Evolutionary conservation across 202 grass and related monocot species (phyloP).

Genomic region (Bolboschoenoplectus hybrid): DNA sequence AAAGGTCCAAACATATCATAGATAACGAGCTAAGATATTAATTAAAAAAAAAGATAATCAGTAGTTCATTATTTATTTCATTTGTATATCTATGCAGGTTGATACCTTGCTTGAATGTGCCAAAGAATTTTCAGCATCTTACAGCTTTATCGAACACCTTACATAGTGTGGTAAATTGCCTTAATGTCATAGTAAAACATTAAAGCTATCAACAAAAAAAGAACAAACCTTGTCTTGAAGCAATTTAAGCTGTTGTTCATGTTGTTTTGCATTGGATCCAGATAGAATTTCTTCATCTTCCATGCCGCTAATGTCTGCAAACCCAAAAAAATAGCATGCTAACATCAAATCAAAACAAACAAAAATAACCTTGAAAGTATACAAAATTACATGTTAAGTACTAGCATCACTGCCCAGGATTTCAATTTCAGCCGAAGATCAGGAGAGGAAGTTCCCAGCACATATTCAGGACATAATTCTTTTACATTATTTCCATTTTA

Average conservation of each 20-base stretch:
- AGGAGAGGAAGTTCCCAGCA: not conserved
- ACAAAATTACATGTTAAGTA: not conserved
- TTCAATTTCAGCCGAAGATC: slow-evolving; percentile 9
- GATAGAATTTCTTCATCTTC: slow-evolving; percentile 39
- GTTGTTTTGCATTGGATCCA: slow-evolving; percentile 55
- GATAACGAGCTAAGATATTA: not conserved
- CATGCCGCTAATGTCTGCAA: slow-evolving; percentile 34
- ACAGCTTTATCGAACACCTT: not conserved
- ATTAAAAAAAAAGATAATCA: not conserved
- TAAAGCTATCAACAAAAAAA: slow-evolving; percentile 27
- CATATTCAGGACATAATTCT: not conserved
- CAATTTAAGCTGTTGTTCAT: slow-evolving; percentile 65
- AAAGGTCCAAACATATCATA: not conserved
- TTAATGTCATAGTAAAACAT: slow-evolving; percentile 19
- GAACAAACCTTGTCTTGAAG: slow-evolving; percentile 65
- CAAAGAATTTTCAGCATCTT: not conserved
- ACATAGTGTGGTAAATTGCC: slow-evolving; percentile 4
- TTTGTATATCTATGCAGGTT: not conserved
- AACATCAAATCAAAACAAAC: slow-evolving; percentile 18
- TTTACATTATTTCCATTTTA: not conserved
- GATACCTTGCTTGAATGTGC: slow-evolving; percentile 18
- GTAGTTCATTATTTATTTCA: not conserved
- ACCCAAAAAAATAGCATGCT: not conserved
- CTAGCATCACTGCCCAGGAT: not conserved
- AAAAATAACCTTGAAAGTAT: not conserved